A percentile compares a stretch with the other conserved stretches of the same genome.
phyloP scores from a whole-genome alignment of 2,329 filamentous ascomycete genomes.

The Xylaria sp. region DNA sequence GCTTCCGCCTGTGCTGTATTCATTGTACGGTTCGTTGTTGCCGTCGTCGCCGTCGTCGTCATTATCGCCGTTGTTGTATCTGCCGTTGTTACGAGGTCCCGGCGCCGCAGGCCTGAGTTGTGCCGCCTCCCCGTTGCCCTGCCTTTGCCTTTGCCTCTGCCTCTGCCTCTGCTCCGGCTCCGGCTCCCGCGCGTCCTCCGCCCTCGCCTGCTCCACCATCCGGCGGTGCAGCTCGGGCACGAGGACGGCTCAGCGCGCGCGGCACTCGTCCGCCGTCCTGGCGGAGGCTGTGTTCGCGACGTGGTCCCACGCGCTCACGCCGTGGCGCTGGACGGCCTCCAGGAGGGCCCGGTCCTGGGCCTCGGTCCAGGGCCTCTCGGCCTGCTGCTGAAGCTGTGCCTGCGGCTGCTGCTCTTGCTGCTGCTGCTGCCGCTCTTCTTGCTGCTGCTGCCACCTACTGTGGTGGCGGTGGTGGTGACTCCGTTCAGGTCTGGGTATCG shows the following conservation, averaged over 20 bases:
- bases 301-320: slow-evolving; percentile 20
- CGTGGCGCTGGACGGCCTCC: slow-evolving; percentile 18
- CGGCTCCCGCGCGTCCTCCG: neutral
- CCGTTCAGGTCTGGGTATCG: no score
- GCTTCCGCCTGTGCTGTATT: no score
- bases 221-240: slow-evolving; percentile 15
- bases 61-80: no score
- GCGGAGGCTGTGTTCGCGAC: slow-evolving; percentile 21
- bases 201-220: neutral
- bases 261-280: slow-evolving; percentile 17
- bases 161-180: neutral
- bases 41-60: no score
- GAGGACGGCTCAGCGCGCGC: slow-evolving; percentile 18
- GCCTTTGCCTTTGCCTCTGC: no score
- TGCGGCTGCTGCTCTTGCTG: neutral
- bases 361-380: slow-evolving; percentile 14
- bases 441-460: no score
- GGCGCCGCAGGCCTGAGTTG: no score
- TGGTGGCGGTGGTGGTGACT: no score
- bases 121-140: no score
- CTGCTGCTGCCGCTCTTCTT: no score
- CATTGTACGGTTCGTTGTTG: no score
- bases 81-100: no score
- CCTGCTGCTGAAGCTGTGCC: neutral
- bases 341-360: slow-evolving; percentile 22